Percentiles rank a stretch among this genome's conserved stretches.
Evolutionary conservation across 2,329 filamentous ascomycete genomes (phyloP).

Genomic region (Curvularia sp.): DNA sequence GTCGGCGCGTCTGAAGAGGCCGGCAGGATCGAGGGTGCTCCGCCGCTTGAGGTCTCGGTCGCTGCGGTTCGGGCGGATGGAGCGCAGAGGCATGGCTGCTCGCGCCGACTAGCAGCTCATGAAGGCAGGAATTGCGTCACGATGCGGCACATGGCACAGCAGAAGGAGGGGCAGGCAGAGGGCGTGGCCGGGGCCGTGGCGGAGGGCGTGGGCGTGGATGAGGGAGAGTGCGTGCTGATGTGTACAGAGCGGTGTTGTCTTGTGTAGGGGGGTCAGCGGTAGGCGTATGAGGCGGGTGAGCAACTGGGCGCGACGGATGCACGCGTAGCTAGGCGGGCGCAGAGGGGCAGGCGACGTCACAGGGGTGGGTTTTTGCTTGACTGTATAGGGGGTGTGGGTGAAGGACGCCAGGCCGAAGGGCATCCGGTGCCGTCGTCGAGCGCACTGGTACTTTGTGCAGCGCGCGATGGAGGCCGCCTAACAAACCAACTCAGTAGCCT

Average conservation of each 20-base stretch:
- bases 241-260: not conserved
- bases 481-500: too few relatives aligned
- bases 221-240: not conserved
- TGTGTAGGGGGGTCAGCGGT: conserved; percentile 2
- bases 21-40: conserved; percentile 53
- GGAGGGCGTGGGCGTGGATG: not conserved
- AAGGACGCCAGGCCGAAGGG: conserved; percentile 8
- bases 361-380: not conserved
- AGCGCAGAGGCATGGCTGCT: conserved; percentile 51
- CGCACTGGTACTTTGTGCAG: conserved; percentile 20
- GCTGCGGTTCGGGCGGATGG: conserved; percentile 48
- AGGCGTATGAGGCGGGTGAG: not conserved
- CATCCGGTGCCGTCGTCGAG: conserved; percentile 7
- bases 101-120: conserved; percentile 44
- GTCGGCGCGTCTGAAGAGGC: conserved; percentile 48
- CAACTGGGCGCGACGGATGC: conserved; percentile 4
- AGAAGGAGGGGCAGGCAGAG: conserved; percentile 17
- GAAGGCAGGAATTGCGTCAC: conserved; percentile 39
- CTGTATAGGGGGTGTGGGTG: conserved; percentile 10
- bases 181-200: not conserved
- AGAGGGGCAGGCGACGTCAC: conserved; percentile 11
- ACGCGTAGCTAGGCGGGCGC: conserved; percentile 4
- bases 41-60: conserved; percentile 54
- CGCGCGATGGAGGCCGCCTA: conserved; percentile 15
- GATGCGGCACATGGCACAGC: conserved; percentile 45